A percentile compares a stretch with the other conserved stretches of the same genome.
These are phyloP conservation scores for Phylloporus rhodoxanthus DNA, from an alignment of 768 basidiomycete species.

Conservation along the genomic window DNA sequence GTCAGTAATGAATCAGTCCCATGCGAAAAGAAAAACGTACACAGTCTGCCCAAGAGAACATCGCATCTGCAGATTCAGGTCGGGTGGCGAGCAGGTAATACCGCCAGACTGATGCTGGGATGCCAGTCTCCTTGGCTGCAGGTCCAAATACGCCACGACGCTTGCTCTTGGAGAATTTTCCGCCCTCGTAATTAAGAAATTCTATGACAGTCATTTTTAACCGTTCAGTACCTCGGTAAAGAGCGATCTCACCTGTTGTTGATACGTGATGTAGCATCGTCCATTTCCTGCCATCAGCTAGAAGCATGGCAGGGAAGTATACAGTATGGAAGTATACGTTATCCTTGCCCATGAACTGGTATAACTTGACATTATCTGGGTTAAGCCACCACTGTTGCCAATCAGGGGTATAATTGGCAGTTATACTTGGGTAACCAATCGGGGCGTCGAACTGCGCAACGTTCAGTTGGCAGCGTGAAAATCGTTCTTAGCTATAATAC, in stretches of 20 bases:
- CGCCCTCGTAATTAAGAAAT: constrained; percentile 96
- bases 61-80: constrained; percentile 90
- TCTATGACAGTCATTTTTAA: constrained; percentile 44
- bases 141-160: constrained; percentile 97
- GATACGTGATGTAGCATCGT: constrained; percentile 91
- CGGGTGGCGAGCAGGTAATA: constrained; percentile 91
- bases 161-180: constrained; percentile 97
- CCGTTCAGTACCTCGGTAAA: neutral
- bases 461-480: neutral
- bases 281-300: constrained; percentile 90
- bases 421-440: constrained; percentile 96
- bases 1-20: neutral
- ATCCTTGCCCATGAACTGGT: constrained; percentile 99
- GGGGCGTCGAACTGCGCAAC: constrained; percentile 85
- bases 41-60: constrained; percentile 96
- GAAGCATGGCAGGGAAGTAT: constrained; percentile 84
- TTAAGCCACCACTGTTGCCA: constrained; percentile 99
- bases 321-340: constrained; percentile 98
- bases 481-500: constrained; percentile 24
- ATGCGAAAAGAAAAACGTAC: constrained; percentile 38
- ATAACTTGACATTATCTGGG: constrained; percentile 80
- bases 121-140: constrained; percentile 87
- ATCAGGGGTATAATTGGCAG: constrained; percentile 87
- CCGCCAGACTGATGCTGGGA: constrained; percentile 92
- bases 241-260: constrained; percentile 69